These are phyloP conservation scores for Metschnikowia henanensis DNA, from an alignment of 805 yeast genomes.

Conservation along the genomic window DNA sequence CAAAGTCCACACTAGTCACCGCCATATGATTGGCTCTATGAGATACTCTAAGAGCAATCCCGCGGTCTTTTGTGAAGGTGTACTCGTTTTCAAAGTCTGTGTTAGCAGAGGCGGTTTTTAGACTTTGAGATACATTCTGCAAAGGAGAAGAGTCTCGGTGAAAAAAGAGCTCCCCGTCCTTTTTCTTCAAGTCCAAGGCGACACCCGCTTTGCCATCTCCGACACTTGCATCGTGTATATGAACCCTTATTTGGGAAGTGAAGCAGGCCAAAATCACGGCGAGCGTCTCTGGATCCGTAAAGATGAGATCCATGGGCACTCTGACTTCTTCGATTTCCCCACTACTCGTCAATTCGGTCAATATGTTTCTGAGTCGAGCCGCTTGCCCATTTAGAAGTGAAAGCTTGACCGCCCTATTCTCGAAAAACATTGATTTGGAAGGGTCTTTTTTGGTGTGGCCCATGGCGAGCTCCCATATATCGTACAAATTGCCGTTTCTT, in stretches of 20 bases:
- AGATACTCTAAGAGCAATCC: constrained; percentile 32
- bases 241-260: constrained; percentile 40
- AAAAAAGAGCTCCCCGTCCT: not conserved
- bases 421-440: constrained; percentile 20
- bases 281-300: constrained; percentile 32
- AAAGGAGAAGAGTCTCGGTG: not conserved
- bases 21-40: constrained; percentile 18
- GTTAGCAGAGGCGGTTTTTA: not conserved
- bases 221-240: constrained; percentile 30
- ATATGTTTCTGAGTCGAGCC: constrained; percentile 20
- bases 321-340: constrained; percentile 21
- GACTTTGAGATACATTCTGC: not conserved
- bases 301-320: constrained; percentile 24
- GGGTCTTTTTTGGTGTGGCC: constrained; percentile 23
- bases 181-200: not conserved
- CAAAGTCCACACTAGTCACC: constrained; percentile 30
- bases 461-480: constrained; percentile 62
- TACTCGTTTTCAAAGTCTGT: constrained; percentile 30
- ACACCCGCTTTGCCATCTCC: not conserved
- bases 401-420: constrained; percentile 19
- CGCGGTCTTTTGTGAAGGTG: constrained; percentile 34
- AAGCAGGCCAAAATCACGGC: constrained; percentile 45
- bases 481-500: constrained; percentile 74
- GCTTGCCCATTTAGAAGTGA: constrained; percentile 30
- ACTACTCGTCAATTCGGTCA: constrained; percentile 4